Evolutionary conservation across 441 rosid species (phyloP).

Genomic region (Manihot esculenta): DNA sequence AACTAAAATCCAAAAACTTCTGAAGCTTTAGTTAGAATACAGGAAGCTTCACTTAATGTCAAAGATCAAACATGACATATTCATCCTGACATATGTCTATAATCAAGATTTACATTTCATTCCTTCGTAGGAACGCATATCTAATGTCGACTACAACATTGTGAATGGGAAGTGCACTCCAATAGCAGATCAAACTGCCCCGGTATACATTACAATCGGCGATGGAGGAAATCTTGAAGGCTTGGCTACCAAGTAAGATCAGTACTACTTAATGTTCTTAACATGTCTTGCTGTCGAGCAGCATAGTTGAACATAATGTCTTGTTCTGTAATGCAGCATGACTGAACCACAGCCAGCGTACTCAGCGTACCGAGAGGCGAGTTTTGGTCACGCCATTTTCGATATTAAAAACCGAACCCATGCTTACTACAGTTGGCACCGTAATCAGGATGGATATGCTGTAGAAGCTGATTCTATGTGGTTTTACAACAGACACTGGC

Average conservation of each 20-base stretch:
- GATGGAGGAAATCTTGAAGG: constrained; percentile 90
- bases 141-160: constrained; percentile 68
- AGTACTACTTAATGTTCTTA: neutral
- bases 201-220: constrained; percentile 77
- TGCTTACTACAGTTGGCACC: constrained; percentile 73
- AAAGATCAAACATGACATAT: neutral
- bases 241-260: constrained; percentile 62
- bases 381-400: constrained; percentile 80
- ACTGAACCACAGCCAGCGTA: constrained; percentile 78
- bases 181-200: constrained; percentile 62
- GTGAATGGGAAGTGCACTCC: constrained; percentile 59
- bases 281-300: neutral
- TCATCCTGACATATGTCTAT: neutral
- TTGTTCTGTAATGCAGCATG: constrained; percentile 50
- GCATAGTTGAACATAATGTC: neutral
- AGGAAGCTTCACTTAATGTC: neutral
- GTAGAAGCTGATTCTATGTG: constrained; percentile 78
- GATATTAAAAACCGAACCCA: constrained; percentile 72
- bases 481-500: constrained; percentile 71
- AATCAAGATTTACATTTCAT: neutral
- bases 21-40: too few relatives aligned
- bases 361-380: constrained; percentile 79
- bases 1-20: neutral
- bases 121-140: constrained; percentile 59
- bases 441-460: constrained; percentile 72